phyloP scores from a whole-genome alignment of 306 rosid genomes.

The Oxytropis ochrocephala region DNA sequence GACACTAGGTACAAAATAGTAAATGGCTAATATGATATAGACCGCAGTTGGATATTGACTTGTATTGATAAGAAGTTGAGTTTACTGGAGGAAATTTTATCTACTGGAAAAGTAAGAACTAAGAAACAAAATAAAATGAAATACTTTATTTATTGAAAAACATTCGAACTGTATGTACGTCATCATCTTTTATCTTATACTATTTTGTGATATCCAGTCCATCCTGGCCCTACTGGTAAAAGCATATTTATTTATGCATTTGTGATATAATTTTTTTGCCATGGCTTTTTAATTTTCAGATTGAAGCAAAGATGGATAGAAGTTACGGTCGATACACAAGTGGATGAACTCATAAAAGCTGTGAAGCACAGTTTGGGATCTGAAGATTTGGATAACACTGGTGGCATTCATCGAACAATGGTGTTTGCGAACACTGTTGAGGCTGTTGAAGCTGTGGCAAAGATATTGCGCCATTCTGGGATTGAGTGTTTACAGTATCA shows the following conservation, averaged over 20 bases:
- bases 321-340: conserved; percentile 70
- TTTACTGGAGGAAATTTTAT: too few species aligned
- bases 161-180: neutral
- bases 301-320: conserved; percentile 88
- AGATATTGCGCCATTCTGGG: conserved; percentile 51
- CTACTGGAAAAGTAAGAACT: neutral
- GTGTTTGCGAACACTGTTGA: conserved; percentile 91
- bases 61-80: too few species aligned
- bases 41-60: too few species aligned
- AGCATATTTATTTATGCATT: neutral
- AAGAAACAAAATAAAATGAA: neutral
- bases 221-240: neutral
- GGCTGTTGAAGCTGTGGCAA: conserved; percentile 83
- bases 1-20: too few species aligned
- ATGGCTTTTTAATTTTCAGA: conserved; percentile 40
- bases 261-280: conserved; percentile 2
- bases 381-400: conserved; percentile 35
- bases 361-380: conserved; percentile 48
- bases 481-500: conserved; percentile 74
- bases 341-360: conserved; percentile 76
- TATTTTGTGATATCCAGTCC: neutral
- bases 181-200: neutral
- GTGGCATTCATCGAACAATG: conserved; percentile 61
- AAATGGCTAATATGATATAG: too few species aligned
- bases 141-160: neutral